These are phyloP conservation scores for Neonectria ditissima DNA, from an alignment of 2,329 filamentous ascomycete genomes.

Conservation along the genomic window DNA sequence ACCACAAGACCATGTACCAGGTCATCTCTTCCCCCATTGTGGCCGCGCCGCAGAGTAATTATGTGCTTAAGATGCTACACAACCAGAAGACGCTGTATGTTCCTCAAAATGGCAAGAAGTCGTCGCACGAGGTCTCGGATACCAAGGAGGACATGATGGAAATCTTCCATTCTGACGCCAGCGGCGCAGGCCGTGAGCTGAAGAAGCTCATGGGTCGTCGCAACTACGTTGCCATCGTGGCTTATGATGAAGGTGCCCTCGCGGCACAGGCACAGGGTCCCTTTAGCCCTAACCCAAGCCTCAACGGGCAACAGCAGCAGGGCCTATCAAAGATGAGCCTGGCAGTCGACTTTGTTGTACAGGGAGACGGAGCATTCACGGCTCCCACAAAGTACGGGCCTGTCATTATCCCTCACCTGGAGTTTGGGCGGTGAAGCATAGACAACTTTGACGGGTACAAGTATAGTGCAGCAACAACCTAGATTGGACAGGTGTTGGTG, in stretches of 20 bases:
- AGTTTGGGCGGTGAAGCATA: conserved; percentile 68
- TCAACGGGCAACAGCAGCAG: conserved; percentile 52
- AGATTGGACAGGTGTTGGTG: not conserved
- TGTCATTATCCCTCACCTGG: conserved; percentile 90
- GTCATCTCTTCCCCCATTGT: conserved; percentile 94
- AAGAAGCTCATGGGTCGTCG: conserved; percentile 93
- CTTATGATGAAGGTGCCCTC: conserved; percentile 88
- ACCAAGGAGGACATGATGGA: conserved; percentile 99
- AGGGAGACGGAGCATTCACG: conserved; percentile 85
- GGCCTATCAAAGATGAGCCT: conserved; percentile 79
- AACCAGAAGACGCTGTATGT: conserved; percentile 94
- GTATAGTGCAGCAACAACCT: conserved; percentile 1
- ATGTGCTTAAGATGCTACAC: conserved; percentile 95
- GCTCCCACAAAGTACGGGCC: conserved; percentile 95
- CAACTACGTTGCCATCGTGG: conserved; percentile 94
- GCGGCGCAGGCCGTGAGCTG: conserved; percentile 82
- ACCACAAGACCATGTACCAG: conserved; percentile 99
- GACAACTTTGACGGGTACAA: not conserved
- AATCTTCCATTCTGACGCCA: conserved; percentile 95
- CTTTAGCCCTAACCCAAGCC: conserved; percentile 54
- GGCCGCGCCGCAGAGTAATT: conserved; percentile 84
- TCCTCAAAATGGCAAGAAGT: conserved; percentile 84
- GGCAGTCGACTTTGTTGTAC: conserved; percentile 96
- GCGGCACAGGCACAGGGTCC: conserved; percentile 50
- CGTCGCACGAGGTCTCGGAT: conserved; percentile 80